Evolutionary conservation across 176 grass and related monocot genomes (phyloP), one percentile per base, ranked within the genome.

Genomic region (Musa schizocarpa): DNA sequence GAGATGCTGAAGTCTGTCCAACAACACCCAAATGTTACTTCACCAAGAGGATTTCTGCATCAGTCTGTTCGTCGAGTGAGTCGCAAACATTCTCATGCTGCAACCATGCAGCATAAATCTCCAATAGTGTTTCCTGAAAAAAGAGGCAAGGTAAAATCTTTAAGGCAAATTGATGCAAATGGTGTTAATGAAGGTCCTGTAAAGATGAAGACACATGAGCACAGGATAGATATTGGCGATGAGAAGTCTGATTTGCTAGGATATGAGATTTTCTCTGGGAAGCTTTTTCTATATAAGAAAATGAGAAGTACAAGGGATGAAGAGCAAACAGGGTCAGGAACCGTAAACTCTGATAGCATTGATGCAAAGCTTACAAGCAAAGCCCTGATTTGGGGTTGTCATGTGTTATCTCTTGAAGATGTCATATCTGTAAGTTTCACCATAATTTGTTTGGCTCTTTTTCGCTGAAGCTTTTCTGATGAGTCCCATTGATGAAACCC

Each of bases 301-400:
- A 84, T 69, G 77, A 94, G 74, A 77, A 84, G 71, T 69, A 73
- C 78, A 53, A 81, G 69, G 13, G 68, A 66, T 58, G 84, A 86
- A 69, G 84, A 85, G 76, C 76, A 79, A 56, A 52, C 13, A 9
- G 79, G 74, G 78, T 19, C 86, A 55, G 78, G 72, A 71, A 72
- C 79, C 24, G 76, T 75, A 34, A 91, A 89, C 71, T 73, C 78
- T 72, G 80, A 87, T 87, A 64, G 79, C 34, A 59, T 83, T 65
- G 79, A 93, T 81, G 80, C 86, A 63, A 91, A 83, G 74, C 88
- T 99, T 76, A 93, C 95, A 74, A 99, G 90, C 82, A 99, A 94
- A 88, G 81, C 82, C 76, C 82, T 99, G 50, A 77, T 85, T 51
- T 91, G 95, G 88, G 90, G 90, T 77, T 89, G 84, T 53, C 76